These are phyloP conservation scores for Solanum phureja DNA, from an alignment of 257 asterid genomes.

Conservation along the genomic window DNA sequence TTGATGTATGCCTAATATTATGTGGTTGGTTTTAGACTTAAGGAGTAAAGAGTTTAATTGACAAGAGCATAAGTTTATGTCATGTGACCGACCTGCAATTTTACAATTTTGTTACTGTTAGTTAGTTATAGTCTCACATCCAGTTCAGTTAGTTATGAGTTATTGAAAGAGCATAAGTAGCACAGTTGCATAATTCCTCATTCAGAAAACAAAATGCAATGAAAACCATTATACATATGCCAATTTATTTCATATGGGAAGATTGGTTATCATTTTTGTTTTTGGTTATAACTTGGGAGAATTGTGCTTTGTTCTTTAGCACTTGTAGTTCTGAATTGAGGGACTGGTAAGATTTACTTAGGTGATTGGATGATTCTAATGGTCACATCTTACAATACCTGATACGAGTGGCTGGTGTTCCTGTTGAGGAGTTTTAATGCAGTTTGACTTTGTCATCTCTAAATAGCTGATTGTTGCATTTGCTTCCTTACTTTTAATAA, in stretches of 20 bases:
- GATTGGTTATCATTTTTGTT: neutral
- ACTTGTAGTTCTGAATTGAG: neutral
- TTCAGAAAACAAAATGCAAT: neutral
- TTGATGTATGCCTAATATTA: neutral
- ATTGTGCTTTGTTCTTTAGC: neutral
- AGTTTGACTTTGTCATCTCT: neutral
- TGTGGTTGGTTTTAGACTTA: neutral
- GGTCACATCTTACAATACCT: neutral
- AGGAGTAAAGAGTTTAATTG: neutral
- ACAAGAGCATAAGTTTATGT: neutral
- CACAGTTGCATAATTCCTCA: neutral
- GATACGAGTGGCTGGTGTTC: neutral
- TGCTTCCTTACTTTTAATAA: neutral
- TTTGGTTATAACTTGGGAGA: neutral
- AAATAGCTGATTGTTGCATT: neutral
- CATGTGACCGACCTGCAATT: neutral
- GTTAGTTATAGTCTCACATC: neutral
- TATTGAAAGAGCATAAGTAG: neutral
- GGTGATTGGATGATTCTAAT: neutral
- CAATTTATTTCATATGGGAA: neutral
- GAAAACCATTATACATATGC: neutral
- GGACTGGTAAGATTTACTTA: neutral
- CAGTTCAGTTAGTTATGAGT: neutral
- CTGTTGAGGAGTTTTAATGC: neutral
- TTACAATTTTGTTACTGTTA: neutral